These are phyloP conservation scores for Carex littledalei DNA, from an alignment of 176 grass and related monocot species.

Conservation along the genomic window DNA sequence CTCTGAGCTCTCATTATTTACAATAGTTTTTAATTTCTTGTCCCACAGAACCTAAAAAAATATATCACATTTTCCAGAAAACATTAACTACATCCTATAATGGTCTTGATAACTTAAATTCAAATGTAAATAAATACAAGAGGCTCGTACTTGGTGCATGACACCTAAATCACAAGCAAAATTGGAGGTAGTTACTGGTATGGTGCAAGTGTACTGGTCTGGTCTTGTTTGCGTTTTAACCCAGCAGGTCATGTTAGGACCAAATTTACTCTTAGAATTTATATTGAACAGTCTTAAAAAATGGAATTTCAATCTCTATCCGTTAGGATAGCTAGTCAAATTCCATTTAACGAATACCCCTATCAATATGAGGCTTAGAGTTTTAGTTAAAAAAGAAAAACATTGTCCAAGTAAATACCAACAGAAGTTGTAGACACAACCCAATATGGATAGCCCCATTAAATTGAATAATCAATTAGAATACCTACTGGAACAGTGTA, in stretches of 20 bases:
- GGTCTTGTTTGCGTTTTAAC: background rate
- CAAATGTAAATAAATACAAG: background rate
- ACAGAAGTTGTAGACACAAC: background rate
- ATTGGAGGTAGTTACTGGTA: background rate
- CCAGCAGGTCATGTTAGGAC: background rate
- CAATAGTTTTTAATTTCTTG: constrained; percentile 75
- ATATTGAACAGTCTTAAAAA: background rate
- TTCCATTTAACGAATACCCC: background rate
- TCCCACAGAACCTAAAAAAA: constrained; percentile 78
- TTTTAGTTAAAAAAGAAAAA: background rate
- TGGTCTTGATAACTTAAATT: background rate
- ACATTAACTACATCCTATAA: background rate
- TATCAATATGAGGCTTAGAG: background rate
- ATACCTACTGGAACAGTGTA: constrained; percentile 70
- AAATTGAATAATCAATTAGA: constrained; percentile 1
- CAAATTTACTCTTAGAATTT: background rate
- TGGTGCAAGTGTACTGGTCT: background rate
- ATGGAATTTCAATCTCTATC: background rate
- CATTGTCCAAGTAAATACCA: background rate
- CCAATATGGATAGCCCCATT: background rate
- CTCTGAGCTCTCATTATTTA: constrained; percentile 95
- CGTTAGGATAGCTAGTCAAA: background rate
- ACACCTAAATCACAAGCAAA: background rate
- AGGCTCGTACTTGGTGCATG: background rate
- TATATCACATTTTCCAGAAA: background rate